phyloP scores from a whole-genome alignment of 2,329 filamentous ascomycete genomes.

The Penicillium thymicola region DNA sequence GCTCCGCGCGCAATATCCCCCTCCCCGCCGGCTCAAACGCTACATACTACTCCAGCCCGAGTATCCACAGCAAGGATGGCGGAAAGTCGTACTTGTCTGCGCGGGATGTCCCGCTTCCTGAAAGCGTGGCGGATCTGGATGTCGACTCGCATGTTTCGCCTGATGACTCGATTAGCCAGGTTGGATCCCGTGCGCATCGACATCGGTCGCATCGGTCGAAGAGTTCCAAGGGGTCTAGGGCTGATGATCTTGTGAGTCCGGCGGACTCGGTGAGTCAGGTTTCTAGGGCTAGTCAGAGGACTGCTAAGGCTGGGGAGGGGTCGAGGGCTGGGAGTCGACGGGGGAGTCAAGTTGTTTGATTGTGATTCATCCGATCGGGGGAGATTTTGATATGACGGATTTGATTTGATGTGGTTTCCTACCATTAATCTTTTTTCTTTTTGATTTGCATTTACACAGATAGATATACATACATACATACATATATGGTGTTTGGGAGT shows the following conservation, averaged over 20 bases:
- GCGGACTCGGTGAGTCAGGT: slow-evolving; percentile 43
- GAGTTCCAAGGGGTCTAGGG: slow-evolving; percentile 27
- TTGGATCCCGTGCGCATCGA: slow-evolving; percentile 40
- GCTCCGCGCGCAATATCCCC: slow-evolving; percentile 37
- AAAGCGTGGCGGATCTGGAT: slow-evolving; percentile 33
- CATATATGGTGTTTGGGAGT: slow-evolving; percentile 7
- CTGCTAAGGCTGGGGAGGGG: slow-evolving; percentile 31
- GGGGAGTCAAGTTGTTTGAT: slow-evolving; percentile 28
- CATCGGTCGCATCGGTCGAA: slow-evolving; percentile 30
- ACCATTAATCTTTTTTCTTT: slow-evolving; percentile 2
- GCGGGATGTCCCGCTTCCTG: slow-evolving; percentile 31
- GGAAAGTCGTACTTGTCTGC: slow-evolving; percentile 19
- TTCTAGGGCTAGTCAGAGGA: slow-evolving; percentile 32
- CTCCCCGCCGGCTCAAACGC: slow-evolving; percentile 33
- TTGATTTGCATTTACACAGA: slow-evolving; percentile 7
- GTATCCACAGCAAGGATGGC: slow-evolving; percentile 3
- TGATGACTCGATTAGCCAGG: slow-evolving; percentile 74
- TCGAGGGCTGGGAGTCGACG: slow-evolving; percentile 31
- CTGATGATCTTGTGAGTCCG: slow-evolving; percentile 37
- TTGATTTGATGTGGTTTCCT: background rate
- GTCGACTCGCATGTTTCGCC: slow-evolving; percentile 63
- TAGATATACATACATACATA: slow-evolving; percentile 8
- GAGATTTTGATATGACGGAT: slow-evolving; percentile 2
- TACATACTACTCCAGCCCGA: slow-evolving; percentile 16
- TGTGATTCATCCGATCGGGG: background rate